Conservation (phyloP, 177 flowering plant species). For the Telopea speciosissima region DNA sequence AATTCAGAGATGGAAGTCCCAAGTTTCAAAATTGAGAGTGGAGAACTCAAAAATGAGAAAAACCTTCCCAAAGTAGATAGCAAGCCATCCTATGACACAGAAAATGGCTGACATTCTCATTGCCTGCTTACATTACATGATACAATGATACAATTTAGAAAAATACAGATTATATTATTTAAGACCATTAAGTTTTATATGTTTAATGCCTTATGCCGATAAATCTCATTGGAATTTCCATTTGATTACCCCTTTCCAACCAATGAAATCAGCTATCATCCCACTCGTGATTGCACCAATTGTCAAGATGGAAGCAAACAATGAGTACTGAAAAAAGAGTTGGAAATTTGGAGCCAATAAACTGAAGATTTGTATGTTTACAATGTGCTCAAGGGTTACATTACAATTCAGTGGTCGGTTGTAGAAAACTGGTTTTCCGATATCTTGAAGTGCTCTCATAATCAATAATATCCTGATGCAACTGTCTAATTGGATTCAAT, state of each 20-base stretch:
- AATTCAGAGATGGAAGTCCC: background rate
- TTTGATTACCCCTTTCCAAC: slow-evolving; percentile 75
- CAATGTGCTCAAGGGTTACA: too few species aligned
- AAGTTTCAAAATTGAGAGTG: too few species aligned
- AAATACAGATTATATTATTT: too few species aligned
- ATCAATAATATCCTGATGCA: too few species aligned
- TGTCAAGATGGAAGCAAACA: slow-evolving; percentile 88
- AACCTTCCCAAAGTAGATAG: slow-evolving; percentile 75
- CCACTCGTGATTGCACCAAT: slow-evolving; percentile 92
- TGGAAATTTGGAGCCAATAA: too few species aligned
- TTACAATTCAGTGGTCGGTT: too few species aligned
- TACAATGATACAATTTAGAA: too few species aligned
- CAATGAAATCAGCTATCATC: slow-evolving; percentile 61
- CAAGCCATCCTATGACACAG: slow-evolving; percentile 81
- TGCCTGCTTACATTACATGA: slow-evolving; percentile 40
- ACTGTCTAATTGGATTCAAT: too few species aligned
- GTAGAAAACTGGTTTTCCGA: too few species aligned
- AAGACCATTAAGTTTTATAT: too few species aligned
- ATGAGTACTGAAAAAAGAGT: slow-evolving; percentile 50
- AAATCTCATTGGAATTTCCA: background rate
- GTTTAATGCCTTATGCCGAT: background rate
- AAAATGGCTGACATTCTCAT: slow-evolving; percentile 56
- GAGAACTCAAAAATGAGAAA: slow-evolving; percentile 3
- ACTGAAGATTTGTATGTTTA: too few species aligned
- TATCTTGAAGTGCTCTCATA: too few species aligned